These are phyloP conservation scores for Aspergillaceae sp. DNA, from an alignment of 2,329 filamentous ascomycete genomes.

Conservation along the genomic window DNA sequence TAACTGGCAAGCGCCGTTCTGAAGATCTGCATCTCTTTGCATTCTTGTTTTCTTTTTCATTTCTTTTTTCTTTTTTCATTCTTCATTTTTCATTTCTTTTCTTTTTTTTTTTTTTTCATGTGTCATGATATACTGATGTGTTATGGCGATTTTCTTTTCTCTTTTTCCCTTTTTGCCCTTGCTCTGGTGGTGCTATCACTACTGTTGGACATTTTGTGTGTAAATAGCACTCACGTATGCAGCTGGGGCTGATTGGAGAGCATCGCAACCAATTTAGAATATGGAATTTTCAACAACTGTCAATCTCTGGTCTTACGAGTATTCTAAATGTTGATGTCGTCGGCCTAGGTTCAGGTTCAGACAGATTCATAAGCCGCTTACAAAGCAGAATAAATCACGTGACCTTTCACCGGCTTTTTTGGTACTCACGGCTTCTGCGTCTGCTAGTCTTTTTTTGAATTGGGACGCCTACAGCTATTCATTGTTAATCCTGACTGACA, in stretches of 20 bases:
- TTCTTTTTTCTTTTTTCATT: background rate
- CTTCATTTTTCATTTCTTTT: background rate
- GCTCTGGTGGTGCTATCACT: background rate
- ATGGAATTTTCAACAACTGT: too few relatives aligned
- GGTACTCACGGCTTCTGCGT: too few relatives aligned
- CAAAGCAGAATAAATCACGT: background rate
- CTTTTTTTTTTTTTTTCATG: background rate
- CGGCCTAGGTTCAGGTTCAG: background rate
- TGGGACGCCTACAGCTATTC: background rate
- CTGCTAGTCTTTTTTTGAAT: background rate
- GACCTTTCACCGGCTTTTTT: background rate
- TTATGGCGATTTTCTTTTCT: background rate
- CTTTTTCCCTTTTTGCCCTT: background rate
- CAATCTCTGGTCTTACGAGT: too few relatives aligned
- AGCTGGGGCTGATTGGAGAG: too few relatives aligned
- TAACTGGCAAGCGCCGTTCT: background rate
- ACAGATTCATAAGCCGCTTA: background rate
- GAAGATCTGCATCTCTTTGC: background rate
- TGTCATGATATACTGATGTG: slow-evolving; percentile 1
- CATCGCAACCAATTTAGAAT: too few relatives aligned
- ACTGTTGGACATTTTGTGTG: background rate
- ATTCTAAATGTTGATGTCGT: background rate
- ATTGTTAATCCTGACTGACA: background rate
- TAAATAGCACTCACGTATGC: background rate
- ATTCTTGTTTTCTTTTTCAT: background rate